A percentile compares a stretch with the other conserved stretches of the same genome.
phyloP scores from a whole-genome alignment of 306 rosid genomes.

The Rubus idaeus region DNA sequence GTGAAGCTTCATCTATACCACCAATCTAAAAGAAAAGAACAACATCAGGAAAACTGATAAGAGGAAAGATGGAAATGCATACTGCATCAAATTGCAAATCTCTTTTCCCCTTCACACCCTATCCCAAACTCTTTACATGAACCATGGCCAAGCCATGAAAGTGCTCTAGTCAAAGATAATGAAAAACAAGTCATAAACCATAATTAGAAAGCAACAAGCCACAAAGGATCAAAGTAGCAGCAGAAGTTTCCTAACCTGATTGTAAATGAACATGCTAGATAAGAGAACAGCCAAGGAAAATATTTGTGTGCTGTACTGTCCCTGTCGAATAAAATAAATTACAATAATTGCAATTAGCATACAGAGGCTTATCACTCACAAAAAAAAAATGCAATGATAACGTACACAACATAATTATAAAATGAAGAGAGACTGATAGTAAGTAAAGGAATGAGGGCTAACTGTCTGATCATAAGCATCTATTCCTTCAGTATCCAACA shows the following conservation, averaged over 20 bases:
- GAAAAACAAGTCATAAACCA: neutral
- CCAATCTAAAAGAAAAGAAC: constrained; percentile 60
- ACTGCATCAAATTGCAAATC: neutral
- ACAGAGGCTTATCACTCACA: neutral
- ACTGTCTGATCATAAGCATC: constrained; percentile 98
- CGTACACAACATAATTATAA: neutral
- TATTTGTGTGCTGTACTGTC: constrained; percentile 94
- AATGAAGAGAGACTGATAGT: neutral
- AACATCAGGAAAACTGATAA: constrained; percentile 12
- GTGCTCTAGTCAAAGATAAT: neutral
- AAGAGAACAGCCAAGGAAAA: constrained; percentile 90
- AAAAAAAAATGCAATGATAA: neutral
- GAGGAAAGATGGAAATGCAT: constrained; percentile 4
- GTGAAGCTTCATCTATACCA: constrained; percentile 90
- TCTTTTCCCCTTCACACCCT: neutral
- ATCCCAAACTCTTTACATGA: constrained; percentile 5
- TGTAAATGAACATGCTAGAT: constrained; percentile 93
- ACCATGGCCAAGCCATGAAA: neutral
- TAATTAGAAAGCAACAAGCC: constrained; percentile 4
- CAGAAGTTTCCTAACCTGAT: constrained; percentile 61
- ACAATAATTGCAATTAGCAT: constrained; percentile 2
- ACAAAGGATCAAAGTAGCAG: constrained; percentile 10
- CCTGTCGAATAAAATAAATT: constrained; percentile 42
- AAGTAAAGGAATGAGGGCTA: constrained; percentile 22
- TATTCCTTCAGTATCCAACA: constrained; percentile 92